Evolutionary conservation across 768 basidiomycete genomes (phyloP), one percentile per base, ranked within the genome.

Genomic region (Rhizopogon vinicolor): DNA sequence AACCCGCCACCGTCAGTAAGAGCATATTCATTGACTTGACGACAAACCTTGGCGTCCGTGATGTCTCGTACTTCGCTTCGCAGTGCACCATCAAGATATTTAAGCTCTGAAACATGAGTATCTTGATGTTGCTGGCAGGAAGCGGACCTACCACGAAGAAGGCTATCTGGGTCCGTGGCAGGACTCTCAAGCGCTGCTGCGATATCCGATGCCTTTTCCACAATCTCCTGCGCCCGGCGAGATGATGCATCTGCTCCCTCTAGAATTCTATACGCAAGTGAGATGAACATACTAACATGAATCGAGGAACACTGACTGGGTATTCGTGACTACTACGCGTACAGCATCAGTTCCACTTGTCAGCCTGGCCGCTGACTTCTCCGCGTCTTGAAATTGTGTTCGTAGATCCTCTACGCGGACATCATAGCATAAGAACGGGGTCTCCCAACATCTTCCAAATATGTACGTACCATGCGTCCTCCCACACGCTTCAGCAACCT

Each of bases 401-500:
- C 71, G 72, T 35, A 91, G 68, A 52, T 91, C 84, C 57, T 85
- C 88, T 88, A 60, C 12, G 13, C 14, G 45, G 5, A 22, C 25
- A 51, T 19, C 19, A 33, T 33, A 51, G n/a, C 19, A 39, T 51
- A 16, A 44, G 52, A 12, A 33, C 16, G 25, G 29, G 31, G 8
- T 2, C 2, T 33, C 31, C 41, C 43, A 45, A 43, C 31, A 9
- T 19, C 19, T 42, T 48, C 33, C 16, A 33, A 49, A 12, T 12
- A 37, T 37, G 35, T 22, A 73, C 80, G 41, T 55, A 88, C 89
- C 81, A 74, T 92, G 87, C 25, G 86, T 84, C 46, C 78, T 77
- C 14, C 73, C 64, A 71, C 89, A 91, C 3, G 79, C 82, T 14
- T 87, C 87, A 3, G 83, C 87, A 1, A 93, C 91, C 65, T 88